These are phyloP conservation scores for Monosporozyma yasuniensis DNA, from an alignment of 805 yeast species.

Conservation along the genomic window DNA sequence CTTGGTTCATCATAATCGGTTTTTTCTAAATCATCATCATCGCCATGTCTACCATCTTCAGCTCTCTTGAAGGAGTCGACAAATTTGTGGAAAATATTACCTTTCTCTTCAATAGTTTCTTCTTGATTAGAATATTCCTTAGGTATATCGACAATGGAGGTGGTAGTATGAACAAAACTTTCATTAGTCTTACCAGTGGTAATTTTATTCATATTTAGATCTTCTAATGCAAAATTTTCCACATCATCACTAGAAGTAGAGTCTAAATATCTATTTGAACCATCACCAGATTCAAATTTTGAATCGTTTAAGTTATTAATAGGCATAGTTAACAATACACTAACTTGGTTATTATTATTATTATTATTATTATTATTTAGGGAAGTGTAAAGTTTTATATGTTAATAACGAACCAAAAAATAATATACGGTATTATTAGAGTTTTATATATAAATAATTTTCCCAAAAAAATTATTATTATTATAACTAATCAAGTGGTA, in stretches of 20 bases:
- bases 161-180: background rate
- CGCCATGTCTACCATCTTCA: slow-evolving; percentile 7
- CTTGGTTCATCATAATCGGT: background rate
- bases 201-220: background rate
- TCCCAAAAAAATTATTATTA: too few species aligned
- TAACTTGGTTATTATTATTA: background rate
- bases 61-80: slow-evolving; percentile 9
- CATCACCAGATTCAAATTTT: background rate
- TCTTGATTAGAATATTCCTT: background rate
- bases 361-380: too few species aligned
- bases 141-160: background rate
- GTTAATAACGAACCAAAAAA: too few species aligned
- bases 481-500: too few species aligned
- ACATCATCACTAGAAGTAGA: background rate
- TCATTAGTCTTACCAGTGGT: background rate
- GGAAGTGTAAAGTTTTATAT: too few species aligned
- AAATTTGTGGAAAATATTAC: background rate
- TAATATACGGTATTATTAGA: too few species aligned
- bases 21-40: background rate
- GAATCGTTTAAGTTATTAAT: background rate
- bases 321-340: background rate
- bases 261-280: background rate
- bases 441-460: background rate
- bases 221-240: background rate
- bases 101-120: background rate